phyloP scores from a whole-genome alignment of 495 filamentous ascomycete genomes.

The Darksidea phi region DNA sequence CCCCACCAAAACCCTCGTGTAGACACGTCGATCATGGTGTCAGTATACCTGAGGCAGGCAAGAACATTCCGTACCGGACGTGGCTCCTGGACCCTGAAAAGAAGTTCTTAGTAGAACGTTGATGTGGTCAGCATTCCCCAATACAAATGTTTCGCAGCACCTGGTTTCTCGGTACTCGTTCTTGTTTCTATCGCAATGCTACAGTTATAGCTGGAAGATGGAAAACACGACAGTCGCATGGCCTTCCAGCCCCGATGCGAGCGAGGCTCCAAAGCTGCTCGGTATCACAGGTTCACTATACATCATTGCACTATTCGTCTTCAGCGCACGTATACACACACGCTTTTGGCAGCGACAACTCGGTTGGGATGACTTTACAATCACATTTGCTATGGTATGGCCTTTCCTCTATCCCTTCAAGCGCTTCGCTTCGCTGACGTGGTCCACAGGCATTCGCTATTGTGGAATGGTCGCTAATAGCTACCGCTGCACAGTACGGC shows the following conservation, averaged over 20 bases:
- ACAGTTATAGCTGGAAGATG: neutral
- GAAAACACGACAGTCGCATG: neutral
- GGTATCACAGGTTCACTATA: slow-evolving; percentile 22
- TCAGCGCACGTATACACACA: slow-evolving; percentile 14
- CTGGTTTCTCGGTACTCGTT: too few relatives aligned
- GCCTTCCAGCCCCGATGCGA: slow-evolving; percentile 16
- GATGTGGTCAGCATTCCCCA: too few relatives aligned
- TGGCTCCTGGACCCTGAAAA: too few relatives aligned
- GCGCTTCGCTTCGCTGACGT: neutral
- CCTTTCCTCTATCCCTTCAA: neutral
- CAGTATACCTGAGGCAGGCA: neutral
- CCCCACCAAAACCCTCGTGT: neutral
- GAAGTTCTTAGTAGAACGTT: neutral
- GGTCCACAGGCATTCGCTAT: slow-evolving; percentile 8
- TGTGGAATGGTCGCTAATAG: slow-evolving; percentile 26
- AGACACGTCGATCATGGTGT: neutral
- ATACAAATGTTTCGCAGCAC: too few relatives aligned
- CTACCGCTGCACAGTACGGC: slow-evolving; percentile 29
- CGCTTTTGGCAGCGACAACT: slow-evolving; percentile 12
- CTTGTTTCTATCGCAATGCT: too few relatives aligned
- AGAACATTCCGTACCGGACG: too few relatives aligned
- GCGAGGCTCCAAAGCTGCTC: slow-evolving; percentile 15
- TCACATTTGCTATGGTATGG: slow-evolving; percentile 18
- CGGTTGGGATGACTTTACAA: slow-evolving; percentile 33
- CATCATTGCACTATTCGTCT: slow-evolving; percentile 10